Evolutionary conservation across 371 early-diverging fungal genomes (phyloP).

Genomic region (Lichtheimia corymbifera): DNA sequence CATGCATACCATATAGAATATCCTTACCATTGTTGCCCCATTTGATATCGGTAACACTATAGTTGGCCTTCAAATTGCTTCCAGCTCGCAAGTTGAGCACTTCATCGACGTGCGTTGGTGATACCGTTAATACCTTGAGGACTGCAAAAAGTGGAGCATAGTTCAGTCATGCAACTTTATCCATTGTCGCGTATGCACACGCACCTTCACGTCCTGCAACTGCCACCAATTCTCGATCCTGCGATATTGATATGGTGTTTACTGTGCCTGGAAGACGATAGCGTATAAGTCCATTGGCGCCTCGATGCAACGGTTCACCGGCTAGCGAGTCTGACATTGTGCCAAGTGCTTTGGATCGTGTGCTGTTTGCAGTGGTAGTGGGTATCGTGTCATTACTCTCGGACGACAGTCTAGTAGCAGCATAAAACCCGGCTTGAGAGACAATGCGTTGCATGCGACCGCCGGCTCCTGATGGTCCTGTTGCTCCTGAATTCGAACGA

Average conservation of each 20-base stretch:
- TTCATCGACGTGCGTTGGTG: constrained; percentile 59
- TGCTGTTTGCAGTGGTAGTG: neutral
- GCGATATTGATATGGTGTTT: constrained; percentile 65
- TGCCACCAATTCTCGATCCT: constrained; percentile 64
- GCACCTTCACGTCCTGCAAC: constrained; percentile 79
- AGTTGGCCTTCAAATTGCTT: constrained; percentile 58
- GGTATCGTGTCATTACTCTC: constrained; percentile 1
- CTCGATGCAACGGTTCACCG: neutral
- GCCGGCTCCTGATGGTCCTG: neutral
- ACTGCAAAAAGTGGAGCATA: constrained; percentile 35
- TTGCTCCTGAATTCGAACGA: constrained; percentile 3
- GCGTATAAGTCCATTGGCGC: constrained; percentile 12
- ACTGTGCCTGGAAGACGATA: constrained; percentile 54
- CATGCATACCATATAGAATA: neutral
- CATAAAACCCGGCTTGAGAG: constrained; percentile 21
- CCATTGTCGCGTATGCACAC: neutral
- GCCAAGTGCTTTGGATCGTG: too few species aligned
- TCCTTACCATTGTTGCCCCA: constrained; percentile 72
- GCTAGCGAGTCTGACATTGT: neutral
- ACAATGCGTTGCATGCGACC: constrained; percentile 28
- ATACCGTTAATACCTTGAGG: constrained; percentile 68
- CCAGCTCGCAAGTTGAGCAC: constrained; percentile 73
- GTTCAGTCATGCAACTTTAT: neutral
- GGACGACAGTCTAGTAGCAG: constrained; percentile 18
- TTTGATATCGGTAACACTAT: constrained; percentile 79